Evolutionary conservation across 352 stramenopile species (phyloP).

Genomic region (Thalassiosira exigua): DNA sequence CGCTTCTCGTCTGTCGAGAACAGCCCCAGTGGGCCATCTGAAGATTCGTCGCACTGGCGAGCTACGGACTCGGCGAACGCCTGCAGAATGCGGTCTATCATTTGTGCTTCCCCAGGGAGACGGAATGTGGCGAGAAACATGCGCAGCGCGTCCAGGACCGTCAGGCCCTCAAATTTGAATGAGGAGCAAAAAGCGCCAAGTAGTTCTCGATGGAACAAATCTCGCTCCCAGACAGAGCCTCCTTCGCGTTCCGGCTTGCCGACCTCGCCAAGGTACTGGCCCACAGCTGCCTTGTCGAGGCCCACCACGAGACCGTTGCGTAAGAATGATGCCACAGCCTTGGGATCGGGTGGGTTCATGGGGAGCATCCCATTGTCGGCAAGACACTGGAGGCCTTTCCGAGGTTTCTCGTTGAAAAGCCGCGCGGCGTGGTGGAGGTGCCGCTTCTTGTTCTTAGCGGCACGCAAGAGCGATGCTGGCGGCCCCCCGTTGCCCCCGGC

Average conservation of each 20-base stretch:
- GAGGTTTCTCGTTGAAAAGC: no score
- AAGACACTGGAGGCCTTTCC: no score
- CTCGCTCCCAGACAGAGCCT: no score
- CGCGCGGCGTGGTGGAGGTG: no score
- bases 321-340: constrained; percentile 91
- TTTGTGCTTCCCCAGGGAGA: constrained; percentile 97
- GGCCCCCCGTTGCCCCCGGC: no score
- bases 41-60: constrained; percentile 40
- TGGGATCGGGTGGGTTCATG: constrained; percentile 50
- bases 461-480: no score
- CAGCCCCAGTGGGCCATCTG: constrained; percentile 10
- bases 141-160: constrained; percentile 91
- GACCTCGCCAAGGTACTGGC: constrained; percentile 95
- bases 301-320: constrained; percentile 92
- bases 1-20: constrained; percentile 52
- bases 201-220: constrained; percentile 95
- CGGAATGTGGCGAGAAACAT: constrained; percentile 94
- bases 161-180: constrained; percentile 92
- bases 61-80: constrained; percentile 86
- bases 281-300: constrained; percentile 93
- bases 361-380: no score
- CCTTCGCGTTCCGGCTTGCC: no score
- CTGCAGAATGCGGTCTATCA: constrained; percentile 98
- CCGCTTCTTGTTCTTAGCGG: no score
- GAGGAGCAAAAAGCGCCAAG: constrained; percentile 84